Conservation (phyloP, 1,284 basidiomycete species). For the Wallemia mellicola region DNA sequence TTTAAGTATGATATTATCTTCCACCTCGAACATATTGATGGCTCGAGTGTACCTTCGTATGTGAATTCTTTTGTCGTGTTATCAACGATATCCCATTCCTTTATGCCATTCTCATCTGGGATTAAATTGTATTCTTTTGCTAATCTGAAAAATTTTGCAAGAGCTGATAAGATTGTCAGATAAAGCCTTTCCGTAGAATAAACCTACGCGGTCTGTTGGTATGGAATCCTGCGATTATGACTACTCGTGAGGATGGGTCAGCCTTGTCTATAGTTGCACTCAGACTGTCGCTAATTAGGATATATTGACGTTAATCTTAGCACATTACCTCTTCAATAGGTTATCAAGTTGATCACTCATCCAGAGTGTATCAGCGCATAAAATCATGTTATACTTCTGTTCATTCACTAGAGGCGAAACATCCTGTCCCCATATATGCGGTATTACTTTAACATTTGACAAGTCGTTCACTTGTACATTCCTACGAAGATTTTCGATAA, state of each 20-base stretch:
- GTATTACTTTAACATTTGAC: background rate
- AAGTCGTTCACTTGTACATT: background rate
- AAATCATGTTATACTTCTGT: background rate
- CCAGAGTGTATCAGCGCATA: background rate
- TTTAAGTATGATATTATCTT: background rate
- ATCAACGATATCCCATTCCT: background rate
- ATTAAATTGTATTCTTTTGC: background rate
- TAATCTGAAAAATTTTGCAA: background rate
- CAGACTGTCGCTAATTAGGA: background rate
- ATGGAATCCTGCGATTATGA: constrained; percentile 1
- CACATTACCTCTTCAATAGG: background rate
- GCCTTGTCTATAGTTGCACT: background rate
- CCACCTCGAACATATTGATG: background rate
- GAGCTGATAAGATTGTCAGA: background rate
- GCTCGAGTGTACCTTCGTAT: background rate
- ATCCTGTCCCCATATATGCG: background rate
- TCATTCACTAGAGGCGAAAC: background rate
- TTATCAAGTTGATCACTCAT: background rate
- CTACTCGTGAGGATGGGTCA: background rate
- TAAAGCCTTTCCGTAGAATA: background rate
- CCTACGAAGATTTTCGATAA: background rate
- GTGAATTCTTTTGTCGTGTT: background rate
- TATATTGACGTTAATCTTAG: background rate
- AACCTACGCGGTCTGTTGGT: background rate
- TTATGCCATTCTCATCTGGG: background rate